Base-by-base conservation (phyloP, 257 asterid species). In the Plectranthus barbatus region DNA sequence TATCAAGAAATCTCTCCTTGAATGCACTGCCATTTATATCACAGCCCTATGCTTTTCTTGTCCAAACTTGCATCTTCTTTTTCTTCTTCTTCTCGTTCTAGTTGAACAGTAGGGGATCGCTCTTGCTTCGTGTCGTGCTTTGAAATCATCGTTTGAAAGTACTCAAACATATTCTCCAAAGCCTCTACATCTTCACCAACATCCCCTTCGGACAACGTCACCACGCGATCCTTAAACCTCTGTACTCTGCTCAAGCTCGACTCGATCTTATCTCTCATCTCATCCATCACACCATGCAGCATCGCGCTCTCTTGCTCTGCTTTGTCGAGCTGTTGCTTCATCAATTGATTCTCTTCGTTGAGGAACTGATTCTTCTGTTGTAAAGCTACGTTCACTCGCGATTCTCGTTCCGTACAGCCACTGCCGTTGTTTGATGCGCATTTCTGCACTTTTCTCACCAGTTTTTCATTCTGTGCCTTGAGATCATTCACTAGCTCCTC, bases 401-500 rank as follows among this genome's bases (percentile, higher is more conserved):
- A 7, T 21, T 47, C 65, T 7, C 5, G 64, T 9, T 34, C 69
- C 36, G 46, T 17, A 23, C 33, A 37, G 2, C n/a, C 71, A n/a
- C 70, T 69, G 48, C 24, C 69, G 12, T 70, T 62, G 46, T 70
- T 54, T 1, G 60, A 50, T 23, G 66, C 74, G 33, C 74, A 62
- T 51, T 76, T 65, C 7, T 72, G 75, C 45, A 86, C 77, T 63
- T 76, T 90, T 3, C 60, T 70, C 4, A 81, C 64, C 79, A 90
- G 20, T 4, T 57, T 53, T 60, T 72, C 58, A 15, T 86, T 84
- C 45, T 81, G 91, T 0, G 46, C 77, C 58, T 72, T 83, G 61
- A 90, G 82, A 26, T 74, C 84, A 14, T 61, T 65, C 6, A 86
- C 53, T 3, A 73, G 79, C 6, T 86, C 88, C 56, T 86, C 95